Conservation (phyloP, 768 basidiomycete genomes). For the Suillus decipiens region DNA sequence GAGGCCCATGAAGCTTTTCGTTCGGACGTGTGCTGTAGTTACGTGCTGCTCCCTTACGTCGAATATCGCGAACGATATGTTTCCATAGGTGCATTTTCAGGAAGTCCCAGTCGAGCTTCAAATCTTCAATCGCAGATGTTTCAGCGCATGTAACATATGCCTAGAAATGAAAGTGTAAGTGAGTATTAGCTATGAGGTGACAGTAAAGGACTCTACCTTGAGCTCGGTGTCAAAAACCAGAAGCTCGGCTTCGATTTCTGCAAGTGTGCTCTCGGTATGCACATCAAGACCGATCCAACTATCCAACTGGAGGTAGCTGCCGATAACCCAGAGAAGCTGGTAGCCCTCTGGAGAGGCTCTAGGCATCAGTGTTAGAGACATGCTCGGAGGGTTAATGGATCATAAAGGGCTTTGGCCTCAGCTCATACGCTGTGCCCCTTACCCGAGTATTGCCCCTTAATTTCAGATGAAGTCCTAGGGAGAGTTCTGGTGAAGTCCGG, state of each 20-base stretch:
- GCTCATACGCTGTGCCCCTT: too few relatives aligned
- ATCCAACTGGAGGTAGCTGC: constrained; percentile 33
- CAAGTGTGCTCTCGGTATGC: constrained; percentile 33
- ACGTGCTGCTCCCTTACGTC: constrained; percentile 28
- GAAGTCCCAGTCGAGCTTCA: constrained; percentile 37
- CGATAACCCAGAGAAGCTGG: constrained; percentile 29
- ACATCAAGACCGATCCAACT: constrained; percentile 32
- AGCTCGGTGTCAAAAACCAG: constrained; percentile 20
- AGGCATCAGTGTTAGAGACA: too few relatives aligned
- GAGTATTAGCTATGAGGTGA: background rate
- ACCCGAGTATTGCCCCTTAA: too few relatives aligned
- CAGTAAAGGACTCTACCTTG: constrained; percentile 21
- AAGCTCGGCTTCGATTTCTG: constrained; percentile 20
- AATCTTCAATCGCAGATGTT: background rate
- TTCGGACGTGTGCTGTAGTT: constrained; percentile 37
- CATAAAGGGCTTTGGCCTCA: too few relatives aligned
- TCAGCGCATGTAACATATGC: constrained; percentile 1
- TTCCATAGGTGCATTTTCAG: constrained; percentile 37
- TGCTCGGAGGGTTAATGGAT: too few relatives aligned
- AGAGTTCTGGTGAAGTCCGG: too few relatives aligned
- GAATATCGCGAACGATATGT: constrained; percentile 37
- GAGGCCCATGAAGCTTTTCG: constrained; percentile 32
- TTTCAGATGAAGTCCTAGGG: too few relatives aligned
- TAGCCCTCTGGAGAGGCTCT: constrained; percentile 19
- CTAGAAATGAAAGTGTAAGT: background rate